Evolutionary conservation across 2,329 filamentous ascomycete species (phyloP), one percentile per base, ranked within the genome.

Genomic region (Cordyceps tenuipes): DNA sequence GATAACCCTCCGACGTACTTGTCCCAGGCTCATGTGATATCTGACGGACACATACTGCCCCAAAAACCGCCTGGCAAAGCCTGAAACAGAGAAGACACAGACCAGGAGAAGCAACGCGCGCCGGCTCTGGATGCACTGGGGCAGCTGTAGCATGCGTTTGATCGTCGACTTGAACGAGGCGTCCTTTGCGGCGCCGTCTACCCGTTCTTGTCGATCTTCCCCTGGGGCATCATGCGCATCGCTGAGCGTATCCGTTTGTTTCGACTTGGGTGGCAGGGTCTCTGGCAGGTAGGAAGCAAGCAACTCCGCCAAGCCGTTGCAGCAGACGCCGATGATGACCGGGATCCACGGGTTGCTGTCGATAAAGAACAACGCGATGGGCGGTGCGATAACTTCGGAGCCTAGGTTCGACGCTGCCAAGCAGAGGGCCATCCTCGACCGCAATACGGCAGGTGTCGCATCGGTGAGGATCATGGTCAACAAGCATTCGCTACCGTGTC

Each of bases 321-420:
- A 60, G 19, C 43, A 46, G 12, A 60, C 41, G 5, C 58, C 58
- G 48, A 60, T 41, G n/a, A 55, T 15, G 2, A 46, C 50, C 41
- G 58, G 58, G 10, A 60, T 21, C 58, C 58, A 60, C 12, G 49
- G 53, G 41, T 47, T 56, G 41, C 41, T 60, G 43, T 60, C 51
- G 58, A 60, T 60, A 43, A 60, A 55, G 44, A 50, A 60, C 31
- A 51, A 55, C 19, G 58, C 58, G n/a, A 60, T 50, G 4, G 58
- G 58, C 7, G 58, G 58, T 44, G 50, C 58, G 49, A 60, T 44
- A 10, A 60, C 43, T n/a, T 55, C 58, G 13, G 58, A 55, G 3
- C 91, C 91, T 3, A 96, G 79, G 69, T 96, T 96, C 19, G 88
- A 92, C 13, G 87, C 91, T 3, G 85, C 90, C 6, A 90, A 89